Conservation (phyloP, 2,329 filamentous ascomycete species). For the Arachnomyces sp. region DNA sequence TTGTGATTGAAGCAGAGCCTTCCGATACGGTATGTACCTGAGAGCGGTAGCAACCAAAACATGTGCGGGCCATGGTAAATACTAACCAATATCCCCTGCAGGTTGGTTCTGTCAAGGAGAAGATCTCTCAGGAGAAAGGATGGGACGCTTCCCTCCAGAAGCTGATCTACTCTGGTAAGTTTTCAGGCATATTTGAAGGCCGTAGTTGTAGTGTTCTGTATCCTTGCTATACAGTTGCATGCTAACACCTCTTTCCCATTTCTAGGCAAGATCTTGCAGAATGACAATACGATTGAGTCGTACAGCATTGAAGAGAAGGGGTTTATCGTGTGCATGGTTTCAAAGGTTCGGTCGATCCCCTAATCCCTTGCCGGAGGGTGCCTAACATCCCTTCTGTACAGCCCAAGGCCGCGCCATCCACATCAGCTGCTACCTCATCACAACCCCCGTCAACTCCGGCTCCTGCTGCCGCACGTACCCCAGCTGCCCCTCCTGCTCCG, state of each 20-base stretch:
- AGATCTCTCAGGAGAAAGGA: conserved; percentile 84
- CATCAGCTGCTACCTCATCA: conserved; percentile 10
- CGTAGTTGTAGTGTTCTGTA: too few relatives aligned
- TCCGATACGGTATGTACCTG: conserved; percentile 67
- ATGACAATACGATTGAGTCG: conserved; percentile 91
- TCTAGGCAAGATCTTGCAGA: conserved; percentile 92
- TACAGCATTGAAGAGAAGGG: conserved; percentile 99
- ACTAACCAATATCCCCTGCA: conserved; percentile 31
- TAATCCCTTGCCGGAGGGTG: background rate
- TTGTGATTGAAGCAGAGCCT: conserved; percentile 88
- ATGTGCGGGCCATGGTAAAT: background rate
- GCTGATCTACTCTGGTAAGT: conserved; percentile 92
- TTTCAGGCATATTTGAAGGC: too few relatives aligned
- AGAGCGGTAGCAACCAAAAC: background rate
- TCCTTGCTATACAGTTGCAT: too few relatives aligned
- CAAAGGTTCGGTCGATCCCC: conserved; percentile 60
- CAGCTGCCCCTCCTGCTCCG: conserved; percentile 10
- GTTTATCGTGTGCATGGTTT: conserved; percentile 97
- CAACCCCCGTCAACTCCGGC: conserved; percentile 10
- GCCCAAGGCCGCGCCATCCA: conserved; percentile 58
- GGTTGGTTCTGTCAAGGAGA: conserved; percentile 87
- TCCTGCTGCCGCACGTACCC: conserved; percentile 9
- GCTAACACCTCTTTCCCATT: conserved; percentile 5
- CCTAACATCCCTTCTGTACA: conserved; percentile 27
- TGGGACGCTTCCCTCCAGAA: conserved; percentile 89